phyloP scores from a whole-genome alignment of 768 basidiomycete species.

The Auriculariales sp. region DNA sequence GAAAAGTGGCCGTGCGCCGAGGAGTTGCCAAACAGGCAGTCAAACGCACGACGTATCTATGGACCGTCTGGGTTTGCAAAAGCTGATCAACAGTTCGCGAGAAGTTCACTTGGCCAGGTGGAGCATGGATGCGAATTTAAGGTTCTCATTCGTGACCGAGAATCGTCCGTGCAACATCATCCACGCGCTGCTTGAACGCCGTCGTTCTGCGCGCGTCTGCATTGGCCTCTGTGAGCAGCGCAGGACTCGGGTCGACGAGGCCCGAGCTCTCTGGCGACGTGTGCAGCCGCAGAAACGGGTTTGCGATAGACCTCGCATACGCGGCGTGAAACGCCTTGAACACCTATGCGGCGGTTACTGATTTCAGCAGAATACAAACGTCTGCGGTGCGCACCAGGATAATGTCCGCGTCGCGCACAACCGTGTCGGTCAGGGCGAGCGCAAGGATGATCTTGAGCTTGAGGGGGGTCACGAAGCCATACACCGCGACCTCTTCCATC shows the following conservation, averaged over 20 bases:
- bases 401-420: slow-evolving; percentile 70
- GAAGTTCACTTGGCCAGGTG: slow-evolving; percentile 9
- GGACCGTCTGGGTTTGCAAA: slow-evolving; percentile 12
- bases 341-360: slow-evolving; percentile 30
- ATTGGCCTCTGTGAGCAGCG: slow-evolving; percentile 41
- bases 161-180: slow-evolving; percentile 43
- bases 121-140: slow-evolving; percentile 13
- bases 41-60: slow-evolving; percentile 6
- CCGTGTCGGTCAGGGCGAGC: slow-evolving; percentile 63
- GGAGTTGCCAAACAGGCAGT: background rate
- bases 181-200: slow-evolving; percentile 52
- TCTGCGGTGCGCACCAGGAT: slow-evolving; percentile 36
- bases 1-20: background rate
- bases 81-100: background rate
- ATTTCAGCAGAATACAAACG: background rate
- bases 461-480: slow-evolving; percentile 80
- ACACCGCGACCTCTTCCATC: slow-evolving; percentile 89
- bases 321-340: slow-evolving; percentile 85
- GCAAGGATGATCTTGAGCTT: slow-evolving; percentile 79
- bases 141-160: slow-evolving; percentile 7
- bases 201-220: slow-evolving; percentile 39
- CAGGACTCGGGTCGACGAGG: slow-evolving; percentile 34
- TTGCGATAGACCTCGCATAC: slow-evolving; percentile 69
- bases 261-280: slow-evolving; percentile 24
- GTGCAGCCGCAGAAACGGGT: slow-evolving; percentile 71